These are phyloP conservation scores for Colletotrichum limetticola DNA, from an alignment of 2,329 filamentous ascomycete genomes.

Conservation along the genomic window DNA sequence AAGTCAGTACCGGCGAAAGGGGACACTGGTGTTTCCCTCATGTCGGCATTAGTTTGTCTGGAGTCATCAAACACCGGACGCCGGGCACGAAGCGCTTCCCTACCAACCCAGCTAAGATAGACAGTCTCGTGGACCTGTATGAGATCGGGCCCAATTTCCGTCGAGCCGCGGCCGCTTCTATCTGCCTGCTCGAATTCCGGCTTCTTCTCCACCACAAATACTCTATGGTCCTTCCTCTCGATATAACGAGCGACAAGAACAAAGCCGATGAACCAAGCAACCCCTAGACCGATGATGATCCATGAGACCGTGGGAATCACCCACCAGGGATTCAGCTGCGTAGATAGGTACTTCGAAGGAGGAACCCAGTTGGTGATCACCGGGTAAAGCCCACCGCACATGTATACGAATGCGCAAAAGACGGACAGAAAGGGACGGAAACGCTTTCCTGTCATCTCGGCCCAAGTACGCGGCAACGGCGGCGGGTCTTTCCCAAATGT, in stretches of 20 bases:
- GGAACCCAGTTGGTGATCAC: conserved; percentile 47
- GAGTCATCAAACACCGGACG: conserved; percentile 18
- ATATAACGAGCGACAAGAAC: conserved; percentile 42
- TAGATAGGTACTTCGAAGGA: conserved; percentile 27
- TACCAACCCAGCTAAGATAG: conserved; percentile 47
- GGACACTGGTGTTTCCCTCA: conserved; percentile 11
- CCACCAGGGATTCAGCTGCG: conserved; percentile 41
- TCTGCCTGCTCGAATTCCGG: conserved; percentile 46
- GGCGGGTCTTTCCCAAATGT: conserved; percentile 20
- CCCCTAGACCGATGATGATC: conserved; percentile 41
- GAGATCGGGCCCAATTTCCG: conserved; percentile 37
- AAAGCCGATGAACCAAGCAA: conserved; percentile 49
- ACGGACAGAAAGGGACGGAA: conserved; percentile 46
- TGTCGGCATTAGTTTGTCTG: conserved; percentile 9
- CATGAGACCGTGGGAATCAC: conserved; percentile 45
- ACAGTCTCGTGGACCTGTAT: conserved; percentile 50
- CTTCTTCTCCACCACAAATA: conserved; percentile 47
- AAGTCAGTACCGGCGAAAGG: conserved; percentile 32
- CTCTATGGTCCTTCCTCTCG: conserved; percentile 43
- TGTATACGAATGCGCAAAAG: conserved; percentile 44
- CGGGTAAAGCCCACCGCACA: conserved; percentile 45
- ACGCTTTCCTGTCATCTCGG: conserved; percentile 44
- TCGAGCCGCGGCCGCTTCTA: conserved; percentile 20
- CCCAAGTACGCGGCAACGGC: conserved; percentile 41
- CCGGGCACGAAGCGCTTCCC: conserved; percentile 38